Percentiles rank a stretch among this genome's conserved stretches.
Evolutionary conservation across 441 rosid genomes (phyloP).

Genomic region (Sinapis alba): DNA sequence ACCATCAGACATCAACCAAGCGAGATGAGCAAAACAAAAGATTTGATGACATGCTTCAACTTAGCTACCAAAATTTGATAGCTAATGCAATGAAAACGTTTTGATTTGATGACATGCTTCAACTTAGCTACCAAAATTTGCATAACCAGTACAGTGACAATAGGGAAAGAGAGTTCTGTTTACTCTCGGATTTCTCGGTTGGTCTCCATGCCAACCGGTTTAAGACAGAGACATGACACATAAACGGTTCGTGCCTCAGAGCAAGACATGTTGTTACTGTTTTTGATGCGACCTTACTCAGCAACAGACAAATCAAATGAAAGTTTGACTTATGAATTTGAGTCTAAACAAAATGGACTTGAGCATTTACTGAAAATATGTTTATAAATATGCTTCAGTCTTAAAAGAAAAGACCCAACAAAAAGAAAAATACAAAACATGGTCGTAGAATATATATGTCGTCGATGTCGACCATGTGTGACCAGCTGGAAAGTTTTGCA

Average conservation of each 20-base stretch:
- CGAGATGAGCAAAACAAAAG: not conserved
- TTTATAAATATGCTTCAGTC: too few species aligned
- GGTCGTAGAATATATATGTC: too few species aligned
- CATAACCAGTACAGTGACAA: not conserved
- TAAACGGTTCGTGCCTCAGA: not conserved
- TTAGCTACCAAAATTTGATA: slow-evolving; percentile 26
- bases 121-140: slow-evolving; percentile 24
- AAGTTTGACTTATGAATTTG: too few species aligned
- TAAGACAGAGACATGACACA: slow-evolving; percentile 55
- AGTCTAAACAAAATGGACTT: too few species aligned
- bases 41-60: not conserved
- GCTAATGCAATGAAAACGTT: not conserved
- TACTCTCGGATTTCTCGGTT: slow-evolving; percentile 39
- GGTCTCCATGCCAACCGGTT: slow-evolving; percentile 74
- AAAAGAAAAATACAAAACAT: too few species aligned
- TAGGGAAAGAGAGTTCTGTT: not conserved
- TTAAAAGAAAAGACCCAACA: too few species aligned
- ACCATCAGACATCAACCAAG: not conserved
- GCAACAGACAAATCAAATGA: too few species aligned
- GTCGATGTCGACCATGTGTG: too few species aligned
- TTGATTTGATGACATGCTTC: not conserved
- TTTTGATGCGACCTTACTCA: too few species aligned
- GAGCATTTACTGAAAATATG: too few species aligned
- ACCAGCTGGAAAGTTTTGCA: too few species aligned
- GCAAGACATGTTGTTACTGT: slow-evolving; percentile 45